Percentiles rank a stretch among this genome's conserved stretches.
phyloP scores from a whole-genome alignment of 2,329 filamentous ascomycete genomes.

The Botrytis hyacinthi region DNA sequence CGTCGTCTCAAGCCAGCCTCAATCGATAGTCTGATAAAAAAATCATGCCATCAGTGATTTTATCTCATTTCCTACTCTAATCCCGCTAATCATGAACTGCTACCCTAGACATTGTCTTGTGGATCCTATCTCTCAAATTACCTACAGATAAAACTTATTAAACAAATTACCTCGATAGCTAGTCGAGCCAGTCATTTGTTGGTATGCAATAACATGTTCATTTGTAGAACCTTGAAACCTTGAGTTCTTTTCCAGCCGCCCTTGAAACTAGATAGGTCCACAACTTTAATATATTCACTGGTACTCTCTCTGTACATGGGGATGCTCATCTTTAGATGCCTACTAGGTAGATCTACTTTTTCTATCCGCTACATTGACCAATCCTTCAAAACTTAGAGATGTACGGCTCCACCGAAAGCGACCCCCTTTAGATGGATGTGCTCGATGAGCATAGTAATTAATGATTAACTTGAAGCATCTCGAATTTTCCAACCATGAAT shows the following conservation, averaged over 20 bases:
- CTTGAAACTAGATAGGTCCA: neutral
- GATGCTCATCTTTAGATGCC: neutral
- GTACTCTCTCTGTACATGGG: neutral
- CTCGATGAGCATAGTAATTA: neutral
- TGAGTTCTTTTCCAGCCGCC: no score
- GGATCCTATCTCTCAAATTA: neutral
- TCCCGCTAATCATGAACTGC: neutral
- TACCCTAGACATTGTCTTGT: neutral
- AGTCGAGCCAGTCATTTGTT: neutral
- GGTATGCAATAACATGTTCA: neutral
- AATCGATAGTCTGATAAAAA: neutral
- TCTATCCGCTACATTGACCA: neutral
- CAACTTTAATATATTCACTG: neutral
- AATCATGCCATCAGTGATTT: neutral
- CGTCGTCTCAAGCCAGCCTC: neutral
- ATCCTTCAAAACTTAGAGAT: neutral
- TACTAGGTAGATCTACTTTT: neutral
- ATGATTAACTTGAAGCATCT: constrained; percentile 4
- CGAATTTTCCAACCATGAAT: neutral
- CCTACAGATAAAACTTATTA: neutral
- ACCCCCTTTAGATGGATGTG: neutral
- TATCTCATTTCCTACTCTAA: neutral
- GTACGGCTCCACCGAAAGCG: neutral
- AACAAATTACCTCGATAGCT: neutral
- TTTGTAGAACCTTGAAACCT: neutral